phyloP scores from a whole-genome alignment of 192 early-diverging fungal species.

The Neocallimastix lanati region DNA sequence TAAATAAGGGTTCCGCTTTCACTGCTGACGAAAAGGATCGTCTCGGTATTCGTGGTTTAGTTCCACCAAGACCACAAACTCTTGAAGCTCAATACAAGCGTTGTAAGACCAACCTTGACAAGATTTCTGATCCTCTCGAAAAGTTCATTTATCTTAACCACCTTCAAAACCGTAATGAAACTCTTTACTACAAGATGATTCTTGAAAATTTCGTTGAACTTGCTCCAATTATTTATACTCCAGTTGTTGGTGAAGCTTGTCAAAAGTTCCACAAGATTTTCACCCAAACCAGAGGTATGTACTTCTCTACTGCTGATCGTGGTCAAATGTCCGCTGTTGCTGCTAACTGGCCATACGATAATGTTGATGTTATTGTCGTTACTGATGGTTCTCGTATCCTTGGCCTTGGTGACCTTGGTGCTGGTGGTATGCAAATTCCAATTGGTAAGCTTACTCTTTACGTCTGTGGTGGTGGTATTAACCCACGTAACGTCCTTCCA shows the following conservation, averaged over 20 bases:
- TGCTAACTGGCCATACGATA: slow-evolving; percentile 45
- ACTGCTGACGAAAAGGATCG: slow-evolving; percentile 20
- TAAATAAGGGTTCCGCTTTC: slow-evolving; percentile 31
- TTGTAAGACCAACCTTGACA: slow-evolving; percentile 44
- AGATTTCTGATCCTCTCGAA: slow-evolving; percentile 50
- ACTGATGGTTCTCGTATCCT: slow-evolving; percentile 87
- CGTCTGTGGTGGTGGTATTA: slow-evolving; percentile 62
- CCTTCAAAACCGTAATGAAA: slow-evolving; percentile 57
- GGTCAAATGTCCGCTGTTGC: slow-evolving; percentile 59
- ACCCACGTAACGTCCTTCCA: slow-evolving; percentile 72
- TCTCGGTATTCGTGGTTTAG: slow-evolving; percentile 48
- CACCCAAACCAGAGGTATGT: slow-evolving; percentile 67
- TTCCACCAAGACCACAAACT: slow-evolving; percentile 54
- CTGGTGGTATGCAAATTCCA: slow-evolving; percentile 88
- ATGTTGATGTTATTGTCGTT: slow-evolving; percentile 63
- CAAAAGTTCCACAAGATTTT: slow-evolving; percentile 73
- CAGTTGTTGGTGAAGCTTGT: slow-evolving; percentile 65
- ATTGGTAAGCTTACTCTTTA: slow-evolving; percentile 89
- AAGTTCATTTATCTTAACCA: slow-evolving; percentile 72
- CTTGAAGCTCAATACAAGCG: slow-evolving; percentile 56
- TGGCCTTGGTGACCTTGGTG: slow-evolving; percentile 86
- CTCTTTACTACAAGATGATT: slow-evolving; percentile 68
- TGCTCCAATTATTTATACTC: slow-evolving; percentile 63
- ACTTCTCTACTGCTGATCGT: slow-evolving; percentile 54
- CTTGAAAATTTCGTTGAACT: slow-evolving; percentile 57